A percentile compares a stretch with the other conserved stretches of the same genome.
These are phyloP conservation scores for Beauveria pseudobassiana DNA, from an alignment of 2,329 filamentous ascomycete species.

Conservation along the genomic window DNA sequence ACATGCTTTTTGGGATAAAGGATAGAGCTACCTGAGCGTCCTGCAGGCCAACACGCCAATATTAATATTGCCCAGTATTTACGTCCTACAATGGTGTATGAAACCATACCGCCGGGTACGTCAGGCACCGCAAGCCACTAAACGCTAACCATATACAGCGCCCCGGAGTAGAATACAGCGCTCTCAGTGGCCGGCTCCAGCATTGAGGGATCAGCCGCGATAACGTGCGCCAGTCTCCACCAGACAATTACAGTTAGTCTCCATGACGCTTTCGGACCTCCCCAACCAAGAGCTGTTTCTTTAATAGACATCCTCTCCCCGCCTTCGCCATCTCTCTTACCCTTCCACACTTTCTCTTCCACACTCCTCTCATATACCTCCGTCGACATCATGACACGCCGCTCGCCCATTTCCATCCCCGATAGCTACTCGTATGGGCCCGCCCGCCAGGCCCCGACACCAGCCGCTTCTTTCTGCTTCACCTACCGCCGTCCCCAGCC, in stretches of 20 bases:
- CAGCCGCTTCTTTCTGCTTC: slow-evolving; percentile 24
- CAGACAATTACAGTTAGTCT: not conserved
- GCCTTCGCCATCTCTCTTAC: not conserved
- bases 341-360: not conserved
- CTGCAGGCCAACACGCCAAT: too few species aligned
- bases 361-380: not conserved
- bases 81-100: too few species aligned
- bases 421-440: slow-evolving; percentile 37
- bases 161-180: too few species aligned
- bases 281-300: not conserved
- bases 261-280: not conserved
- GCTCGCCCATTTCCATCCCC: slow-evolving; percentile 34
- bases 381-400: slow-evolving; percentile 32
- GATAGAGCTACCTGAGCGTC: too few species aligned
- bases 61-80: too few species aligned
- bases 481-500: slow-evolving; percentile 18
- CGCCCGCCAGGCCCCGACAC: slow-evolving; percentile 25
- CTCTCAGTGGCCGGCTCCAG: too few species aligned
- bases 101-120: too few species aligned
- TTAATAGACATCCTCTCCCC: not conserved
- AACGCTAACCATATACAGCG: too few species aligned
- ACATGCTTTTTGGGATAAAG: too few species aligned
- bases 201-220: not conserved
- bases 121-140: too few species aligned
- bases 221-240: not conserved